phyloP scores from a whole-genome alignment of 2,329 filamentous ascomycete genomes.

The Clarireedia paspali region DNA sequence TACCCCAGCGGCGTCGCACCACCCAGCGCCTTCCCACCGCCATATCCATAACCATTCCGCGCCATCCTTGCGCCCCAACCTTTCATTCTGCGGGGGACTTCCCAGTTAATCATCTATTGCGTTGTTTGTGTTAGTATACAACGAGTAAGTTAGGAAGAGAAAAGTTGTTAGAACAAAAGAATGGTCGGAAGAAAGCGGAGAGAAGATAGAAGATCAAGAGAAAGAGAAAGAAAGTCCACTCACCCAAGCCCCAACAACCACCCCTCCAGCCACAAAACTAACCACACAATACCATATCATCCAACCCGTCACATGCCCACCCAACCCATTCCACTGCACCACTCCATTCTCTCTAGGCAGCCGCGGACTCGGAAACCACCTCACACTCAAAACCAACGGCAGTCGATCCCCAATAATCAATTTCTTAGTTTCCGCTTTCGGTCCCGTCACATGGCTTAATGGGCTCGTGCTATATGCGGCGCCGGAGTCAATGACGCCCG shows the following conservation, averaged over 20 bases:
- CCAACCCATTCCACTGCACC: slow-evolving; percentile 58
- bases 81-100: slow-evolving; percentile 41
- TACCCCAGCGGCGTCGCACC: slow-evolving; percentile 23
- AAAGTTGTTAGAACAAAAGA: not conserved
- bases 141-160: not conserved
- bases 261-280: slow-evolving; percentile 48
- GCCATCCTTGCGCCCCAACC: slow-evolving; percentile 16
- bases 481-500: slow-evolving; percentile 77
- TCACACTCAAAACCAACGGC: slow-evolving; percentile 68
- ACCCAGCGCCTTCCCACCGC: slow-evolving; percentile 17
- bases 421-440: slow-evolving; percentile 37
- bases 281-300: slow-evolving; percentile 56
- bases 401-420: slow-evolving; percentile 84
- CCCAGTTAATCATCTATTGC: slow-evolving; percentile 45
- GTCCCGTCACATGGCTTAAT: slow-evolving; percentile 42
- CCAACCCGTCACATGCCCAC: slow-evolving; percentile 47
- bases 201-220: too few relatives aligned
- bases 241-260: slow-evolving; percentile 46
- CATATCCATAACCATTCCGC: slow-evolving; percentile 21
- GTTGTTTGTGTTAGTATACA: not conserved
- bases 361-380: slow-evolving; percentile 75
- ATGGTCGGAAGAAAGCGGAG: too few relatives aligned
- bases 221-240: not conserved
- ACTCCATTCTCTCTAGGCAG: slow-evolving; percentile 60
- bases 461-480: slow-evolving; percentile 65